Evolutionary conservation across 2,329 filamentous ascomycete species (phyloP), one percentile per base, ranked within the genome.

Genomic region (Boeremia exigua): DNA sequence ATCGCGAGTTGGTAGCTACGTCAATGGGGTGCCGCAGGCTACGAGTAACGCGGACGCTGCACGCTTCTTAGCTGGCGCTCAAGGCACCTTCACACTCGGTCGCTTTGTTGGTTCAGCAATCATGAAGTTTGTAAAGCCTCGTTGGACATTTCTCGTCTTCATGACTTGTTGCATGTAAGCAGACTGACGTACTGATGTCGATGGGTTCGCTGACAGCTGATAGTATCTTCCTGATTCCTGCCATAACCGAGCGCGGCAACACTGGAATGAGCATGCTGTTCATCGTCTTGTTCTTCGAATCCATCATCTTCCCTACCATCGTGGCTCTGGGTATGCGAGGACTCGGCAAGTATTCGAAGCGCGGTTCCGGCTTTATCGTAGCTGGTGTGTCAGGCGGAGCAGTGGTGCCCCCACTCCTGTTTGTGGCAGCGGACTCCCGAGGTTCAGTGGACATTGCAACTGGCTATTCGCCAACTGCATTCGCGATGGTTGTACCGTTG

Each of bases 291-390:
- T 91, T 96, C 74, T 91, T 90, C 68, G 91, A 94, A 73, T 90
- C 88, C 0, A 91, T 92, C 47, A 85, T 91, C 64, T 96, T 91
- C 81, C 92, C 92, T 0, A 86, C 93, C 1, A 87, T 95, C 56
- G 92, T 92, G 63, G 87, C 90, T 3, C 82, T 95, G 11, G 90
- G 89, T 3, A 87, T 96, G 56, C 85, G 91, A 19, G 89, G 89
- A 2, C 81, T 92, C 1, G 90, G 91, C 6, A 84, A 86, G 15
- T 88, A 94, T 76, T 90, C 88, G 32, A 92, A 93, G 79, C 84
- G 89, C 57, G 90, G 90, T 1, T 87, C 86, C 2, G 89, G 89
- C 1, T 89, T 85, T 72, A 86, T 96, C 61, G 83, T 92, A 2
- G 88, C 81, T 4, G 89, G 88, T 61, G 88, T 93, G 0, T 80